phyloP scores from a whole-genome alignment of 805 yeast genomes.

The Yamadazyma phyllophila region DNA sequence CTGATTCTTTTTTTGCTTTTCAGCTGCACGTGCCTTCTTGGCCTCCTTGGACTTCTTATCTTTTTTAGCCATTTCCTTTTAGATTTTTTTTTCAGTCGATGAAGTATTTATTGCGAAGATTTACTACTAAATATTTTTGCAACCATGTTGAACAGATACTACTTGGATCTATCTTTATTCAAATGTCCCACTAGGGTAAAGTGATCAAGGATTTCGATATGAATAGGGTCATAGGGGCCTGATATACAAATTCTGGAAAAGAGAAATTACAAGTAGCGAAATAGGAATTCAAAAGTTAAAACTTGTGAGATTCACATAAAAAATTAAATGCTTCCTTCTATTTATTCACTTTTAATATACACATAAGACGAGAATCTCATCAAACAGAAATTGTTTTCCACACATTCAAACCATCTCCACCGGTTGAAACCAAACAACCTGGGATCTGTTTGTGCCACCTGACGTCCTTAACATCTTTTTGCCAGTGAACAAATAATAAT shows the following conservation, averaged over 20 bases:
- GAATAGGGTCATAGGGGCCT: no score
- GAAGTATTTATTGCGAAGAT: not conserved
- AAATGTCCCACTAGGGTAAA: no score
- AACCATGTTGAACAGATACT: not conserved
- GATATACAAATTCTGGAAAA: no score
- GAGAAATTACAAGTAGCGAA: no score
- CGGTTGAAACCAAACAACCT: conserved; percentile 91
- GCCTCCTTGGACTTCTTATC: conserved; percentile 86
- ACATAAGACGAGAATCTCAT: not conserved
- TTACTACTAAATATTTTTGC: not conserved
- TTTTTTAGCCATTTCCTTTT: conserved; percentile 71
- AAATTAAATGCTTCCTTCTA: not conserved
- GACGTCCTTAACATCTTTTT: conserved; percentile 93
- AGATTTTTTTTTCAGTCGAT: not conserved
- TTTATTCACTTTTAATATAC: not conserved
- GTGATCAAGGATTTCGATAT: no score
- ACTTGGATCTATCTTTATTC: no score
- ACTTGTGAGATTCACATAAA: not conserved
- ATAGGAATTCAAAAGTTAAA: no score
- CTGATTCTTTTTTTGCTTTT: conserved; percentile 72
- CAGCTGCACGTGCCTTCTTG: conserved; percentile 84
- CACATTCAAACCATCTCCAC: conserved; percentile 88
- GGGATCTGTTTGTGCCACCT: conserved; percentile 98
- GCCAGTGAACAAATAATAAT: conserved; percentile 96
- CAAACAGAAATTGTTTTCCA: conserved; percentile 97